phyloP scores from a whole-genome alignment of 345 rosid genomes.

The Citrus unshiu region DNA sequence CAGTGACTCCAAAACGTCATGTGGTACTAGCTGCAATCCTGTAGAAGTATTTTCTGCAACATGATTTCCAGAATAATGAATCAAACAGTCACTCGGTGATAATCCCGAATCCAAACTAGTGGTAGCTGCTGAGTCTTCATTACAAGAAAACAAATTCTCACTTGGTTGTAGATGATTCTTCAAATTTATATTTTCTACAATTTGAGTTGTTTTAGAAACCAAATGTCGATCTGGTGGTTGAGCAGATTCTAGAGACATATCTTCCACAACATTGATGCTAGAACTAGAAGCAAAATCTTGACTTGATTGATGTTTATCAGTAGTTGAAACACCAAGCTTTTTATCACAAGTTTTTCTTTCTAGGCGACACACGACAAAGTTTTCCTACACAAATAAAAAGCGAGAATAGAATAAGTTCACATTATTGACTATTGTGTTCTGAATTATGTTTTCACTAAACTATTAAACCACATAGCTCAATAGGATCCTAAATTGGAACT shows the following conservation, averaged over 20 bases:
- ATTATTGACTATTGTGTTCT: no score
- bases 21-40: background rate
- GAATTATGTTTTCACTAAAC: no score
- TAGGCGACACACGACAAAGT: background rate
- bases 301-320: background rate
- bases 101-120: background rate
- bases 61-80: background rate
- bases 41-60: background rate
- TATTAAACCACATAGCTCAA: no score
- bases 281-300: background rate
- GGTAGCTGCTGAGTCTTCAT: background rate
- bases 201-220: no score
- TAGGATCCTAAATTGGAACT: no score
- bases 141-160: background rate
- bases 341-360: background rate
- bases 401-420: background rate
- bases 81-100: no score
- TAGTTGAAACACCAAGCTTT: background rate
- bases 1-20: no score
- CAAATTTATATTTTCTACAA: background rate
- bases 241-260: no score
- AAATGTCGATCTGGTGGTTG: no score
- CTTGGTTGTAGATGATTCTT: background rate
- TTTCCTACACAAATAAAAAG: background rate
- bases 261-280: no score